A percentile compares a stretch with the other conserved stretches of the same genome.
Evolutionary conservation across 106 monocot genomes (phyloP).

Genomic region (Cymbidium sinense): DNA sequence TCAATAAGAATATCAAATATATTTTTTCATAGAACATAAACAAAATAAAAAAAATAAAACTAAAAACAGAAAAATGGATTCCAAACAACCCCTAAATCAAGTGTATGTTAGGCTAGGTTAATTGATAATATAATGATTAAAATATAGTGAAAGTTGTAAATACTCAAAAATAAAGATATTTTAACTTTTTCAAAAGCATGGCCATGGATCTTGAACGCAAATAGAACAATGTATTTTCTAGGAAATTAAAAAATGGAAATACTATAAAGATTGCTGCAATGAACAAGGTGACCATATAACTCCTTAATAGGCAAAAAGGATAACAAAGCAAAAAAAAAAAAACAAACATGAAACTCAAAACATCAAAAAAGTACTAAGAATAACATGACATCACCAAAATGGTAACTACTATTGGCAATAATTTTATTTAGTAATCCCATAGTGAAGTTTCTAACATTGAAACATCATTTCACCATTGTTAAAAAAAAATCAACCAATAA

Average conservation of each 20-base stretch:
- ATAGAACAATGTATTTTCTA: too few species aligned
- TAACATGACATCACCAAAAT: not conserved
- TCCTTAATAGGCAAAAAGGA: not conserved
- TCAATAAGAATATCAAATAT: too few species aligned
- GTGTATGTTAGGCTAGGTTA: not conserved
- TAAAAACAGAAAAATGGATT: too few species aligned
- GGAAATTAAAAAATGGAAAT: not conserved
- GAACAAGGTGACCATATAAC: not conserved
- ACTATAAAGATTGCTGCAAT: not conserved
- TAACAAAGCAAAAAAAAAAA: too few species aligned
- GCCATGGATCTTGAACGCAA: too few species aligned
- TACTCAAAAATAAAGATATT: too few species aligned
- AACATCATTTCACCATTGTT: not conserved
- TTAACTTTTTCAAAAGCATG: too few species aligned
- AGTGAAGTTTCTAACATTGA: not conserved
- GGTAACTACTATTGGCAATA: not conserved
- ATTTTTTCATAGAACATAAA: too few species aligned
- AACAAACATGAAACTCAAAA: not conserved
- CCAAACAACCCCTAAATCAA: too few species aligned
- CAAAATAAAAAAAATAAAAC: too few species aligned
- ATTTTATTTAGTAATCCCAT: not conserved
- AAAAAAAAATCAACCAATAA: constrained; percentile 10
- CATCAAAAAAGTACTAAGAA: not conserved
- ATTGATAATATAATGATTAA: not conserved
- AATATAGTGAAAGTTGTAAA: too few species aligned